Base-by-base conservation (phyloP, 176 grass and related monocot genomes). In the Aegilops speltoides region DNA sequence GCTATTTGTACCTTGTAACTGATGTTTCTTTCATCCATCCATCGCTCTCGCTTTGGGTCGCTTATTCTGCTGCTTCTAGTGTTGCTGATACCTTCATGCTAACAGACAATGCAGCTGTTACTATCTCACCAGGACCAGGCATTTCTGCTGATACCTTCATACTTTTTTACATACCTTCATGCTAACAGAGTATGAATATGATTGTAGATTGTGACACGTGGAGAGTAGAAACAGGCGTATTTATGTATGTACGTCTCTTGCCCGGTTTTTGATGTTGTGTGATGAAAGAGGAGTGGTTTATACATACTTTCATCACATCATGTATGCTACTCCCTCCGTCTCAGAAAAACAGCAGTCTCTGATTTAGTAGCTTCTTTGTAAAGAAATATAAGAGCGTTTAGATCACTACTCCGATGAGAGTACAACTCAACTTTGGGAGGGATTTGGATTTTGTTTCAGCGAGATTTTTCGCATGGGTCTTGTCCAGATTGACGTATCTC, bases 1-100 rank as follows among this genome's bases (percentile, higher is more conserved):
- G 28, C 68, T 78, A 64, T 20, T 10, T 79, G 79, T 83, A 73
- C 84, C 76, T 50, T 79, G 33, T 84, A 87, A 87, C 24, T 66
- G 57, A 73, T 83, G 76, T 24, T 79, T 79, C 79, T 82, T 82
- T 64, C 32, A 43, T 85, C 10, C 40, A 79, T 40, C 11, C 4
- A 31, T 76, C 43, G 2, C 17, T 59, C 7, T 3, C 32, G 37
- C 70, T n/a, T n/a, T n/a, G n/a, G n/a, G 7, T 24, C 5, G 43
- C 41, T 45, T 87, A 22, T 50, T 73, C 59, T 38, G 31, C 54
- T 57, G 56, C 25, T 76, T 3, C 0, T 3, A 65, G 40, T 34
- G 17, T 45, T 73, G 8, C 54, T 78, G 63, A 24, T 71, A 38
- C 73, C 63, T 77, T 73, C 20, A 3, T 31, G 26, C 29, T 16